Evolutionary conservation across 2,329 filamentous ascomycete genomes (phyloP).

Genomic region (Penicillium sclerotiorum): DNA sequence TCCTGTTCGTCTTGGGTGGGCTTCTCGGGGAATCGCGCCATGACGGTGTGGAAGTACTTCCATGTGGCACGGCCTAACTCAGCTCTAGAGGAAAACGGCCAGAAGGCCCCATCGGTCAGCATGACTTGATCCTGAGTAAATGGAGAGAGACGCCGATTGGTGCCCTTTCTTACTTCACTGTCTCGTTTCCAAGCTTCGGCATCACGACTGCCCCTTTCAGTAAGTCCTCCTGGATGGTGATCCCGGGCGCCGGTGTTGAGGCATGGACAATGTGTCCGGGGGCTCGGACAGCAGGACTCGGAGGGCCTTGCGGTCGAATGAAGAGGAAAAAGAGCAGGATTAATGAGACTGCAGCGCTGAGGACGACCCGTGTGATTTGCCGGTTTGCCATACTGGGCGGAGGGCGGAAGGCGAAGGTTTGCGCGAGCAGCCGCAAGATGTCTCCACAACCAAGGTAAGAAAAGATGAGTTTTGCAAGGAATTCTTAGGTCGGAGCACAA

Average conservation of each 20-base stretch:
- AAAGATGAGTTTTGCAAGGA: not conserved
- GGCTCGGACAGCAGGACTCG: constrained; percentile 39
- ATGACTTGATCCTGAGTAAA: not conserved
- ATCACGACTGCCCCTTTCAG: constrained; percentile 50
- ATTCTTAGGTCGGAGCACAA: not conserved
- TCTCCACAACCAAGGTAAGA: not conserved
- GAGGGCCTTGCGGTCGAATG: constrained; percentile 38
- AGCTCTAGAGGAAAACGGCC: constrained; percentile 45
- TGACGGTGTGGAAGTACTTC: constrained; percentile 68
- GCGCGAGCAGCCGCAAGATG: constrained; percentile 4
- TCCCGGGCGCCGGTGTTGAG: constrained; percentile 20
- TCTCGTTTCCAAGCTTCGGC: constrained; percentile 53
- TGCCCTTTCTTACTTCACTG: constrained; percentile 44
- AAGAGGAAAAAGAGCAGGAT: constrained; percentile 43
- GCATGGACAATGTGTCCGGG: constrained; percentile 44
- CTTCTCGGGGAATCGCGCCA: constrained; percentile 66
- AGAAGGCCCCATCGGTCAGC: constrained; percentile 13
- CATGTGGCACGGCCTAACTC: constrained; percentile 67
- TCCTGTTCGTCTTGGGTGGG: constrained; percentile 63
- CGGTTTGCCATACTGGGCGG: constrained; percentile 36
- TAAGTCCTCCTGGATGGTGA: constrained; percentile 36
- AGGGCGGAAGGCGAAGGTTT: not conserved
- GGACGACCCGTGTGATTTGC: constrained; percentile 40
- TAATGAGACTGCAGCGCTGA: constrained; percentile 35
- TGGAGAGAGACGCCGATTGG: not conserved